Percentiles rank a stretch among this genome's conserved stretches.
Evolutionary conservation across 1,284 basidiomycete species (phyloP).

Genomic region (Cutaneotrichosporon sp.): DNA sequence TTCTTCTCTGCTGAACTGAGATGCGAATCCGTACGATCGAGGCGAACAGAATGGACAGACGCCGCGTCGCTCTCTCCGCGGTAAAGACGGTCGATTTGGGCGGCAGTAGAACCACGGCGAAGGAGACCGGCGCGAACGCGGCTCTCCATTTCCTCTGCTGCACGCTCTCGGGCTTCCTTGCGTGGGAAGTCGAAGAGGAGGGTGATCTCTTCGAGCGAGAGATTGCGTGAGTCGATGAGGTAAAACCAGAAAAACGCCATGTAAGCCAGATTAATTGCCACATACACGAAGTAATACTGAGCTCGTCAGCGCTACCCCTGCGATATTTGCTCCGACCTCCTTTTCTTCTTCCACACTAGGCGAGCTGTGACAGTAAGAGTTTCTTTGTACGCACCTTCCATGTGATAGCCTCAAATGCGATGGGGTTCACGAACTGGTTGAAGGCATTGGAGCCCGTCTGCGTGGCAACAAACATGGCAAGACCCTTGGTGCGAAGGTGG

Average conservation of each 20-base stretch:
- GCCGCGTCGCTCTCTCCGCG: not conserved
- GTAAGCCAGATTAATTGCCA: slow-evolving; percentile 11
- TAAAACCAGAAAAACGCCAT: slow-evolving; percentile 12
- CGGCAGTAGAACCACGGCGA: not conserved
- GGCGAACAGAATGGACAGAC: not conserved
- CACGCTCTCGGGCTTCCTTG: slow-evolving; percentile 15
- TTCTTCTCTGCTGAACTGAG: too few relatives aligned
- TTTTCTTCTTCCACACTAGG: too few relatives aligned
- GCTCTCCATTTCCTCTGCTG: slow-evolving; percentile 10
- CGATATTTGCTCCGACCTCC: too few relatives aligned
- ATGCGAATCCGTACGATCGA: too few relatives aligned
- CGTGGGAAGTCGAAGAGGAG: slow-evolving; percentile 14
- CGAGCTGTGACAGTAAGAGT: too few relatives aligned
- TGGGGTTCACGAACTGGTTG: slow-evolving; percentile 20
- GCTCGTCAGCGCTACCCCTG: not conserved
- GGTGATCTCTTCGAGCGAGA: slow-evolving; percentile 15
- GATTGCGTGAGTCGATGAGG: slow-evolving; percentile 11
- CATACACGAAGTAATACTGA: slow-evolving; percentile 12
- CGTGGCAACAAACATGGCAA: slow-evolving; percentile 14
- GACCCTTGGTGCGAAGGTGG: slow-evolving; percentile 17
- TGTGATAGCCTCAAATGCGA: slow-evolving; percentile 9
- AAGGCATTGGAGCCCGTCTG: slow-evolving; percentile 12
- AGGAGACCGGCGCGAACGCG: slow-evolving; percentile 3
- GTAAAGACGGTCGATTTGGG: not conserved
- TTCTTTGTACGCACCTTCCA: slow-evolving; percentile 9